Evolutionary conservation across 371 early-diverging fungal species (phyloP), one percentile per base, ranked within the genome.

Genomic region (Basidiobolus meristosporus): DNA sequence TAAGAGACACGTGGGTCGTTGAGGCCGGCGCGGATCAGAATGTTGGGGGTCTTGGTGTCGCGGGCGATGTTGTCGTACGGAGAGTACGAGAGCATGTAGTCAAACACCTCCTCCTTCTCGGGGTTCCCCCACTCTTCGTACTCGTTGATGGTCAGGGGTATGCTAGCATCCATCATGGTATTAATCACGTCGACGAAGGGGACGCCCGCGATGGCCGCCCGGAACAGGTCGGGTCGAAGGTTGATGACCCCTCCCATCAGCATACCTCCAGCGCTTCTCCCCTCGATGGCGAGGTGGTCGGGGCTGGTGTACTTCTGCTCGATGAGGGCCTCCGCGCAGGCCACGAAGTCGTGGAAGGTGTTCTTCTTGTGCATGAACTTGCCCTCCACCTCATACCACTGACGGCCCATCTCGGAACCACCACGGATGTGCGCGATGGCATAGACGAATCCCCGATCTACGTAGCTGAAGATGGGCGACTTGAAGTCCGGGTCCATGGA

Each of bases 351-450:
- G 28, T 51, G 36, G 39, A 73, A 72, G 1, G 73, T 73, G 37
- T 73, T 73, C 12, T 60, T 56, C 36, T 73, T 73, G 45, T 68
- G 63, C 6, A 26, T 54, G 6, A 70, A 43, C 43, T 73, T 72
- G 20, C 73, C 72, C 37, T 65, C 73, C 2, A 11, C 7, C 29
- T 66, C 64, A 36, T 72, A 72, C 62, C 63, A 60, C n/a, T 44
- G 45, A 45, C 58, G 65, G 6, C 68, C 72, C 63, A 70, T 56
- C 23, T 73, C 73, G 15, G 62, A 56, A 21, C 73, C 73, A 19
- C 73, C 73, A 29, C 73, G 54, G 14, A 68, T 59, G 50, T 73
- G 73, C 1, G 72, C 73, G 2, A 73, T 55, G 3, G 68, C 72
- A 45, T 65, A 73, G n/a, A 72, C 45, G 40, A 73, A 70, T n/a